Evolutionary conservation across 2,329 filamentous ascomycete species (phyloP), one percentile per base, ranked within the genome.

Genomic region (Hypoxylon sp.): DNA sequence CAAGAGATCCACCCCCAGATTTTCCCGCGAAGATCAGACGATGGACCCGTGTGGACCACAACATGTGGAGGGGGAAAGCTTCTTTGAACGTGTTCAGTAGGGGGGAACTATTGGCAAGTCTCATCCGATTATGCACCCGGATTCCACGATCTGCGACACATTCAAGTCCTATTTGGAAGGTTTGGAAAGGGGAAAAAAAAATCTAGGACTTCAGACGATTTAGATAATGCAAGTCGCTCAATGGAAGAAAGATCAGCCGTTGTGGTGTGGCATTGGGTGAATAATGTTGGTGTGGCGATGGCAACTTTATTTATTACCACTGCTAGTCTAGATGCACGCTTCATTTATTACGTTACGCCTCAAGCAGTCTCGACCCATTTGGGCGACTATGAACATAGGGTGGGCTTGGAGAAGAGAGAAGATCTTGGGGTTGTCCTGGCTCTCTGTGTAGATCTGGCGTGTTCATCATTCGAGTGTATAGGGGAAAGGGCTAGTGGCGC

Each of bases 211-310:
- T 27, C 64, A 11, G 37, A 25, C 46, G 42, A 54, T 62, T 25
- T 56, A 30, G 49, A 69, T 56, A 54, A 64, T 61, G 63, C 60
- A 61, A 48, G 60, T 40, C 20, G 17, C 48, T 27, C 22, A 44
- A 64, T 49, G 61, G 61, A 61, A 70, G 33, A 65, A 65, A 59
- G 56, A 68, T 70, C 64, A 54, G n/a, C 58, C 44, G 64, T 37
- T 48, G 25, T 27, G 25, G 27, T 37, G 22, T 62, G n/a, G 33
- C 25, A 35, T 48, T 57, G 50, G 22, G 31, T 27, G 20, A 20
- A 17, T 61, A 42, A 49, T 35, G 33, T 30, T 37, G 56, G 49
- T 3, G 58, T 68, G 59, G 55, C 68, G 33, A 55, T 68, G 68
- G 68, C 30, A 63, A 62, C 50, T 54, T 46, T 44, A 20, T 67